Evolutionary conservation across 108 stramenopile species (phyloP).

Genomic region (Mediolabrus comicus): DNA sequence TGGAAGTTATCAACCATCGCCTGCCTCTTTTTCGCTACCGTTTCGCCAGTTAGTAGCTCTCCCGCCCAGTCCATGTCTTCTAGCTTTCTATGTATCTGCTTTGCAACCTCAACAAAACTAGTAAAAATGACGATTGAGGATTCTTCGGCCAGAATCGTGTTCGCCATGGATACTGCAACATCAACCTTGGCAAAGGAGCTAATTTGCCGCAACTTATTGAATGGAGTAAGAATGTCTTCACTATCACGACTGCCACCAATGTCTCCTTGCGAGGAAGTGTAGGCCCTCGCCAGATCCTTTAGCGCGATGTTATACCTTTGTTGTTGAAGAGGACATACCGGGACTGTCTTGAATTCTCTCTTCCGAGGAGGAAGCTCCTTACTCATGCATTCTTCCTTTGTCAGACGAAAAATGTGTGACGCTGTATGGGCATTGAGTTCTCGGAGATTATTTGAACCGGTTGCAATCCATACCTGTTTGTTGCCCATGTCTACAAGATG

Average conservation of each 20-base stretch:
- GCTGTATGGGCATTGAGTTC: conserved; percentile 44
- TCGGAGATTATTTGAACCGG: conserved; percentile 41
- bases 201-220: conserved; percentile 48
- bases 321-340: conserved; percentile 56
- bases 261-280: conserved; percentile 13
- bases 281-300: conserved; percentile 57
- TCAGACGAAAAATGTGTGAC: conserved; percentile 76
- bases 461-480: conserved; percentile 58
- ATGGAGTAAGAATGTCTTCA: conserved; percentile 63
- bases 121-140: conserved; percentile 77
- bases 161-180: conserved; percentile 60
- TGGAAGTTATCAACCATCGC: conserved; percentile 81
- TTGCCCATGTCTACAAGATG: conserved; percentile 43
- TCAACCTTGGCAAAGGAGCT: conserved; percentile 64
- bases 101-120: conserved; percentile 68
- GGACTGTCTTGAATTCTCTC: conserved; percentile 58
- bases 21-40: conserved; percentile 67
- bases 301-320: conserved; percentile 55
- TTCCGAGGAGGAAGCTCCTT: conserved; percentile 65
- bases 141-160: conserved; percentile 56
- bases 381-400: conserved; percentile 80
- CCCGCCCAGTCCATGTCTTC: conserved; percentile 59
- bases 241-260: conserved; percentile 18
- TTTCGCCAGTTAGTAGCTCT: conserved; percentile 73
- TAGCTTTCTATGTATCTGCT: conserved; percentile 57